A percentile compares a stretch with the other conserved stretches of the same genome.
Conservation (phyloP, 768 basidiomycete species). For the Amanita muscaria region DNA sequence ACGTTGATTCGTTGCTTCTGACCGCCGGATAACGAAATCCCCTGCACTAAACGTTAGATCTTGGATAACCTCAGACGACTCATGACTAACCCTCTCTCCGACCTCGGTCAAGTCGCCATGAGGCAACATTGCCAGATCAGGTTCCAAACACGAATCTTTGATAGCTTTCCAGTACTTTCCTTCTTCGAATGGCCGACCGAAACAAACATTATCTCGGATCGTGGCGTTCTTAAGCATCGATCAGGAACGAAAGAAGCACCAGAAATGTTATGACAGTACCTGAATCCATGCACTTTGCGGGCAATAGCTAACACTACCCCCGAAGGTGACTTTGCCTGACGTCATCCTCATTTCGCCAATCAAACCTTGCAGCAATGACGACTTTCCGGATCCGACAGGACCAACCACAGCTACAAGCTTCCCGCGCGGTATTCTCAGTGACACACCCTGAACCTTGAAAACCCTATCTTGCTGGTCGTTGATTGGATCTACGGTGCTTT, state of each 20-base stretch:
- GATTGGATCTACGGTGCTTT: not conserved
- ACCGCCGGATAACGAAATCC: slow-evolving; percentile 83
- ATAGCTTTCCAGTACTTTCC: slow-evolving; percentile 78
- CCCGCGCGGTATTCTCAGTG: slow-evolving; percentile 63
- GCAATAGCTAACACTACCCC: slow-evolving; percentile 74
- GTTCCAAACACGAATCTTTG: slow-evolving; percentile 66
- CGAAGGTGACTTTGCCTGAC: slow-evolving; percentile 57
- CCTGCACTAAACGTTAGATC: slow-evolving; percentile 27
- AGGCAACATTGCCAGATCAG: slow-evolving; percentile 69
- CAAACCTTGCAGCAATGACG: slow-evolving; percentile 62
- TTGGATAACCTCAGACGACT: not conserved
- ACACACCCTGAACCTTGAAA: slow-evolving; percentile 60
- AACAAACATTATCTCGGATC: slow-evolving; percentile 82
- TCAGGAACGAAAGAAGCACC: slow-evolving; percentile 4
- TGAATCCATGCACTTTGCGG: slow-evolving; percentile 91
- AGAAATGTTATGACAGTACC: slow-evolving; percentile 20
- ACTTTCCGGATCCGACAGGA: slow-evolving; percentile 66
- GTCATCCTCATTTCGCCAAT: slow-evolving; percentile 80
- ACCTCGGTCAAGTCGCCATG: slow-evolving; percentile 80
- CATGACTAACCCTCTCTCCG: slow-evolving; percentile 52
- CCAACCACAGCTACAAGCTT: slow-evolving; percentile 82
- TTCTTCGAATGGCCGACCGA: slow-evolving; percentile 77
- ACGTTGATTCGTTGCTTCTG: slow-evolving; percentile 76
- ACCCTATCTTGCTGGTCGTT: slow-evolving; percentile 25
- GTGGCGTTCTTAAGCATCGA: slow-evolving; percentile 55